These are phyloP conservation scores for Psilocybe cyanescens DNA, from an alignment of 768 basidiomycete genomes.

Conservation along the genomic window DNA sequence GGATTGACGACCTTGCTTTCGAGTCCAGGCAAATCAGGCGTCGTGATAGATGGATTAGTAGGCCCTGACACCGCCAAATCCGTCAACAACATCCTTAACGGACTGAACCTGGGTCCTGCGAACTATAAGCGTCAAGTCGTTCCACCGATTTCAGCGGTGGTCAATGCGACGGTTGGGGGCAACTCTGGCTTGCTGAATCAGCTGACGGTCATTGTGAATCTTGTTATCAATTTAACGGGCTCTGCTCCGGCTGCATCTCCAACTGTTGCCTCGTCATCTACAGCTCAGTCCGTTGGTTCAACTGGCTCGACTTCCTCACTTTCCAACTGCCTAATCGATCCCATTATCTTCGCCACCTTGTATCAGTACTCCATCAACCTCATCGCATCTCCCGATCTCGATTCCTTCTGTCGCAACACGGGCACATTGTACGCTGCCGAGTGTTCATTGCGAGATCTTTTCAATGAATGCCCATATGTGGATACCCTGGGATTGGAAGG, in stretches of 20 bases:
- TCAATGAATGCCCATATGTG: background rate
- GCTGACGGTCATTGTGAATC: slow-evolving; percentile 21
- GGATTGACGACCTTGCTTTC: slow-evolving; percentile 21
- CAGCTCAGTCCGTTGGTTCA: background rate
- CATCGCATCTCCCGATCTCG: background rate
- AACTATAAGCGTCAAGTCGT: slow-evolving; percentile 17
- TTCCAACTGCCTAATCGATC: background rate
- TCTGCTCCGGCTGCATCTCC: background rate
- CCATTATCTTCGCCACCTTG: background rate
- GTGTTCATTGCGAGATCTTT: background rate
- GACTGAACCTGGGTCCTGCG: slow-evolving; percentile 14
- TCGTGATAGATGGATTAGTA: slow-evolving; percentile 17
- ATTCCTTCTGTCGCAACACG: background rate
- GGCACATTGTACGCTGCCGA: background rate
- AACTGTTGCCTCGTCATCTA: background rate
- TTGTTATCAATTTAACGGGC: slow-evolving; percentile 22
- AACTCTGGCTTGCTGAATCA: slow-evolving; percentile 19
- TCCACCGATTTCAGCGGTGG: background rate
- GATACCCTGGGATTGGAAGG: background rate
- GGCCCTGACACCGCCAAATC: slow-evolving; percentile 8
- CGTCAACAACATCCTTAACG: slow-evolving; percentile 16
- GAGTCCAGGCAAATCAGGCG: slow-evolving; percentile 10
- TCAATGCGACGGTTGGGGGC: slow-evolving; percentile 11
- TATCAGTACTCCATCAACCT: background rate
- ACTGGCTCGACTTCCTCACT: background rate